A percentile compares a stretch with the other conserved stretches of the same genome.
Evolutionary conservation across 2,329 filamentous ascomycete species (phyloP).

Genomic region (Venturia aucupariae): DNA sequence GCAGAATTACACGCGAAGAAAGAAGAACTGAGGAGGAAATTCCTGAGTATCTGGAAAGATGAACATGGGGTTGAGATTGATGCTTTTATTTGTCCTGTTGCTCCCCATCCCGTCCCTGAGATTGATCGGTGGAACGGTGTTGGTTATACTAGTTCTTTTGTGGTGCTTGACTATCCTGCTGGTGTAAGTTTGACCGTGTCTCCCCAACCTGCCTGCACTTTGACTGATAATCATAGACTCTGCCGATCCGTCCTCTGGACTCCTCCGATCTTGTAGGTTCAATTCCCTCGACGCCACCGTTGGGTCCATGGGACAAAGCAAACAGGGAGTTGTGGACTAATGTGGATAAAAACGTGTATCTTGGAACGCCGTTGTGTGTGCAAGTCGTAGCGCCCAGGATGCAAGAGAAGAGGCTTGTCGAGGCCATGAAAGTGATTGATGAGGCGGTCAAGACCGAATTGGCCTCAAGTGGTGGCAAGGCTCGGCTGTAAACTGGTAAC

Average conservation of each 20-base stretch:
- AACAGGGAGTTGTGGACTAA: conserved; percentile 50
- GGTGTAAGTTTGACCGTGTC: conserved; percentile 27
- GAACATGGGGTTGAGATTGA: conserved; percentile 40
- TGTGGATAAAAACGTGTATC: conserved; percentile 44
- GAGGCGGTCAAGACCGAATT: conserved; percentile 26
- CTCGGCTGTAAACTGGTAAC: not conserved
- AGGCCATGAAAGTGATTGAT: conserved; percentile 47
- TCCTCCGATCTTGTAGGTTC: conserved; percentile 43
- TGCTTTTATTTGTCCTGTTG: conserved; percentile 54
- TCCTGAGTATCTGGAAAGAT: conserved; percentile 49
- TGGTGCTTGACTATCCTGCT: conserved; percentile 54
- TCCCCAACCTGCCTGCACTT: too few relatives aligned
- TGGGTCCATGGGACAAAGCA: conserved; percentile 51
- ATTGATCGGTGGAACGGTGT: conserved; percentile 55
- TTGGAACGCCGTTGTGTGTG: conserved; percentile 45
- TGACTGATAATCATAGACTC: conserved; percentile 16
- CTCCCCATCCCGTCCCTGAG: conserved; percentile 53
- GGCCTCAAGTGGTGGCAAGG: not conserved
- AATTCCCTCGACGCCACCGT: conserved; percentile 28
- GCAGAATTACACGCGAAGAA: conserved; percentile 45
- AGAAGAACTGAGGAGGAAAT: conserved; percentile 43
- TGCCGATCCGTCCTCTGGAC: conserved; percentile 45
- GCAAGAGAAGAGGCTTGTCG: conserved; percentile 44
- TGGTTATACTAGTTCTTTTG: conserved; percentile 53
- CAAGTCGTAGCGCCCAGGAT: conserved; percentile 48